A percentile compares a stretch with the other conserved stretches of the same genome.
Conservation (phyloP, 176 grass and related monocot genomes). For the Stipa capillata region DNA sequence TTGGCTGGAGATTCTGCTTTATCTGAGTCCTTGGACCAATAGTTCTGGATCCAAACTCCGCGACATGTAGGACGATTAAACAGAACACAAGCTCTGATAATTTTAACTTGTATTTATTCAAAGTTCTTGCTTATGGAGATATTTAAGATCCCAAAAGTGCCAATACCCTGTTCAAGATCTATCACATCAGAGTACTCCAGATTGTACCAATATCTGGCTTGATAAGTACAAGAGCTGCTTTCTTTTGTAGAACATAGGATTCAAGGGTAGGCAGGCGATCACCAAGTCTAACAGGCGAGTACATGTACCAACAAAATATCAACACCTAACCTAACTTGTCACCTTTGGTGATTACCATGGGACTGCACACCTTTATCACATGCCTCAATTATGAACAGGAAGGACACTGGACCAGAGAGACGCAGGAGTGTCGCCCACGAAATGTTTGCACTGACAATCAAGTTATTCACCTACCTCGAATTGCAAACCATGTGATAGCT, state of each 20-base stretch:
- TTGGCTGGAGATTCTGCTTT: too few species aligned
- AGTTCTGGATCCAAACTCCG: too few species aligned
- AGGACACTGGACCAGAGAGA: background rate
- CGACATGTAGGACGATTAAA: too few species aligned
- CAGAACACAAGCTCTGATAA: too few species aligned
- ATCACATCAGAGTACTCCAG: background rate
- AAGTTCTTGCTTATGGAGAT: background rate
- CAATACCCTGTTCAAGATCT: background rate
- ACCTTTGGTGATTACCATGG: too few species aligned
- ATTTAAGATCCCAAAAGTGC: too few species aligned
- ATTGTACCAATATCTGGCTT: background rate
- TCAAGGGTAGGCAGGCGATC: too few species aligned
- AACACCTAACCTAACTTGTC: background rate
- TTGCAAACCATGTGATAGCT: background rate
- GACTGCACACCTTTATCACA: background rate
- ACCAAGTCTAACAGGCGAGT: too few species aligned
- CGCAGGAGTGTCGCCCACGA: background rate
- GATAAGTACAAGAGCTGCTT: background rate
- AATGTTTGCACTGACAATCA: background rate
- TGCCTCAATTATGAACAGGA: background rate
- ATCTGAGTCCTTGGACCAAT: too few species aligned
- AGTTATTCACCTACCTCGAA: background rate
- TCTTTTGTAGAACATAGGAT: background rate
- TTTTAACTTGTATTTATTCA: too few species aligned
- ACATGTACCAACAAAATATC: background rate